Evolutionary conservation across 208 protist genomes (phyloP).

Genomic region (Spironucleus salmonicida): DNA sequence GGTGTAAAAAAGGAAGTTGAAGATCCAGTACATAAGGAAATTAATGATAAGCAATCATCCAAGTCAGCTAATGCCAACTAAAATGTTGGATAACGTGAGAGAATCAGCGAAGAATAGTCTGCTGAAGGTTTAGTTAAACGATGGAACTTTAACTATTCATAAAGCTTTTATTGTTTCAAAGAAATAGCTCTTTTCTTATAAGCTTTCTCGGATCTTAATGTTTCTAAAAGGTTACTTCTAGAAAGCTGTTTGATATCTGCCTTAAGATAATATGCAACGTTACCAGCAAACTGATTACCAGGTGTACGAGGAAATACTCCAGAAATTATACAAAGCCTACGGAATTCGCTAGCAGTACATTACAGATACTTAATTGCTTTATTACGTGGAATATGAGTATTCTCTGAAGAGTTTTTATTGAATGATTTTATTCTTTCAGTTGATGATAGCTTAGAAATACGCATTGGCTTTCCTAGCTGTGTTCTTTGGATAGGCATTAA

Average conservation of each 20-base stretch:
- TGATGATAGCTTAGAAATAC: no score
- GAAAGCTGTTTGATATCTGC: constrained; percentile 88
- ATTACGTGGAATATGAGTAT: constrained; percentile 20
- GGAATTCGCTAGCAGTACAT: constrained; percentile 24
- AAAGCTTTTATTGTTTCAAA: not conserved
- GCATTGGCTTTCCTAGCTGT: no score
- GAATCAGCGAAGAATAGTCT: not conserved
- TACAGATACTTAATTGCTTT: constrained; percentile 21
- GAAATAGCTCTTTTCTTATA: not conserved
- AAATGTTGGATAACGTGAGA: constrained; percentile 81
- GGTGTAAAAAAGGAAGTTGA: not conserved
- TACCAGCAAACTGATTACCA: constrained; percentile 65
- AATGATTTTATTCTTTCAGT: no score
- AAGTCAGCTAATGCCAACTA: constrained; percentile 77
- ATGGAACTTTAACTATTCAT: not conserved
- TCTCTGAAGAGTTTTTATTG: no score
- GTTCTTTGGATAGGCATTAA: no score
- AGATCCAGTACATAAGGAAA: constrained; percentile 66
- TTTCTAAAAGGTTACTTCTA: constrained; percentile 42
- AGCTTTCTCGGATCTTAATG: not conserved
- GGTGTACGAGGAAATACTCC: constrained; percentile 90
- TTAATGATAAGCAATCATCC: constrained; percentile 81
- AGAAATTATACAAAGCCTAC: constrained; percentile 88
- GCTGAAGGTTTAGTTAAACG: not conserved
- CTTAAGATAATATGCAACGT: constrained; percentile 87